Conservation (phyloP, 2,329 filamentous ascomycete species). For the Paecilomyces formosus region DNA sequence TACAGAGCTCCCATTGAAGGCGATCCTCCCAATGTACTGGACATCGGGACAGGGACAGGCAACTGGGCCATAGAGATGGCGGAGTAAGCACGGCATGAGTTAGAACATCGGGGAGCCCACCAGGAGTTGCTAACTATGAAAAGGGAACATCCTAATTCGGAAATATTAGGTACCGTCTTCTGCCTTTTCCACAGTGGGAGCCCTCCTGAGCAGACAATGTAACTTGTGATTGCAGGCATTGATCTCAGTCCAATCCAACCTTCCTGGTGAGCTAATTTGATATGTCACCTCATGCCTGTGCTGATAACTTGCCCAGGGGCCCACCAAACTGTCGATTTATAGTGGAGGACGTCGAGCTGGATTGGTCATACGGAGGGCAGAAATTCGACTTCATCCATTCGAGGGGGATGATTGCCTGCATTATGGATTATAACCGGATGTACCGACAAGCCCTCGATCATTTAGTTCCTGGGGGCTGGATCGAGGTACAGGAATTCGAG, state of each 20-base stretch:
- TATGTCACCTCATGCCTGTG: neutral
- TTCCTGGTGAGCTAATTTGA: neutral
- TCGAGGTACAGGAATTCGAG: constrained; percentile 13
- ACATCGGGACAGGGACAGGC: constrained; percentile 19
- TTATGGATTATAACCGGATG: constrained; percentile 11
- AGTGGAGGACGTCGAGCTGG: neutral
- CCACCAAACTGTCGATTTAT: neutral
- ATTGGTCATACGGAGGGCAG: neutral
- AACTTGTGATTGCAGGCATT: constrained; percentile 10
- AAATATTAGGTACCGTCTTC: neutral
- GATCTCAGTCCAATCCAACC: constrained; percentile 19
- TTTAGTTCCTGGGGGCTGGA: constrained; percentile 11
- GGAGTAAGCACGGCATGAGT: constrained; percentile 7
- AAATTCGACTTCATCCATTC: constrained; percentile 8
- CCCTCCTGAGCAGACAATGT: neutral
- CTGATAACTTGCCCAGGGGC: neutral
- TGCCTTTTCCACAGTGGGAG: neutral
- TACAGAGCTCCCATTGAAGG: neutral
- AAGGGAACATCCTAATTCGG: neutral
- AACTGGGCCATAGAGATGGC: constrained; percentile 18
- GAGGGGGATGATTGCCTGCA: constrained; percentile 10
- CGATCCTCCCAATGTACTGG: constrained; percentile 8
- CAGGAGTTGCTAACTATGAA: neutral
- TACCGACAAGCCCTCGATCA: constrained; percentile 8
- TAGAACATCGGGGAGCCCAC: neutral